These are phyloP conservation scores for Tausonia pullulans DNA, from an alignment of 1,284 basidiomycete species.

Conservation along the genomic window DNA sequence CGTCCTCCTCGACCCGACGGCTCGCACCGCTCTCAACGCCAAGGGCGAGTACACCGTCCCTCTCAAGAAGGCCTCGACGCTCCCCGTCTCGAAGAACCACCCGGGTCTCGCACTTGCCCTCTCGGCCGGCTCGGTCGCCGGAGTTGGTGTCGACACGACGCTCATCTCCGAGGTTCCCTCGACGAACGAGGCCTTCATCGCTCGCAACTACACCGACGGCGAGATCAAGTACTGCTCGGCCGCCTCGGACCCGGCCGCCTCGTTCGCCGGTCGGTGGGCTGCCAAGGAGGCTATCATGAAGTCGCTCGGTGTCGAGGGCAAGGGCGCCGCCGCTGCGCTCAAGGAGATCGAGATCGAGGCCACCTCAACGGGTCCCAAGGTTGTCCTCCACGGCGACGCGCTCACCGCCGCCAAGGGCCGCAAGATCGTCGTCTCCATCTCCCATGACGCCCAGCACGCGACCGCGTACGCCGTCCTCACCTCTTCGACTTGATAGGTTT, in stretches of 20 bases:
- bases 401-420: constrained; percentile 58
- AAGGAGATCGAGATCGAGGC: constrained; percentile 81
- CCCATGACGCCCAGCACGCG: constrained; percentile 42
- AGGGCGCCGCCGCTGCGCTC: constrained; percentile 85
- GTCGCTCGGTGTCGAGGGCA: constrained; percentile 78
- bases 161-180: constrained; percentile 86
- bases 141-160: constrained; percentile 62
- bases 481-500: background rate
- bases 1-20: constrained; percentile 86
- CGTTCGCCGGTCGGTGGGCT: constrained; percentile 92
- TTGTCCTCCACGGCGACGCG: constrained; percentile 74
- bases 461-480: constrained; percentile 1
- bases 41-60: constrained; percentile 72
- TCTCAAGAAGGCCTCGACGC: constrained; percentile 47
- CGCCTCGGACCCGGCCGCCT: constrained; percentile 79
- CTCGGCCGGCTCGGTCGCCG: constrained; percentile 42
- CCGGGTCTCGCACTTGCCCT: constrained; percentile 45
- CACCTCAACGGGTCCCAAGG: constrained; percentile 42
- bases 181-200: constrained; percentile 75
- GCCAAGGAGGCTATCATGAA: constrained; percentile 99
- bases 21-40: constrained; percentile 76
- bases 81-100: constrained; percentile 55
- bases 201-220: constrained; percentile 83
- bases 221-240: constrained; percentile 77
- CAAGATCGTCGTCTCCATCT: constrained; percentile 73